Evolutionary conservation across 306 rosid genomes (phyloP), one percentile per base, ranked within the genome.

Genomic region (Pyrus communis): DNA sequence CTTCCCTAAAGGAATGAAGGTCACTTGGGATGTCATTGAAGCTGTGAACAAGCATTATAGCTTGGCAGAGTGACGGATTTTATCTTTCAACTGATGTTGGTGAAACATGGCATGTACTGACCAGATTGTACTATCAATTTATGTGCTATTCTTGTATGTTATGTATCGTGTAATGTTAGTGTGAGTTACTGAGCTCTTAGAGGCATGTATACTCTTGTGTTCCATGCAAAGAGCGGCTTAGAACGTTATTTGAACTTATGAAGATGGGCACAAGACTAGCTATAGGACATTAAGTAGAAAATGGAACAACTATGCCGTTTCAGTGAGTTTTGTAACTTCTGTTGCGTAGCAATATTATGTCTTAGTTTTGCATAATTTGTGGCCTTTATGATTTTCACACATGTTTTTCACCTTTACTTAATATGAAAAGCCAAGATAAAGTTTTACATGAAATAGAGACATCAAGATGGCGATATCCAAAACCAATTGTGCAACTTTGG

Each of bases 21-120:
- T 74, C 69, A 74, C 77, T n/a, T 74, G 60, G 77, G 69, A 60
- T 61, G 69, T 74, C 13, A 43, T 74, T 42, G 77, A 74, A 19
- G 45, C 59, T 11, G 59, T 74, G 58, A 61, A 74, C 27, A 61
- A 74, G 60, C 69, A 61, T 7, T 74, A 74, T 27, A 74, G 59
- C 69, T 27, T 74, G 69, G 77, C 27, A 62, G 21, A 61, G 58
- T 69, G 43, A 42, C 1, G 11, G 10, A 6, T 25, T 31, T 23
- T 43, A 15, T 69, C 19, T 45, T 69, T 27, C 35, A 25, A 23
- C n/a, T 45, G 12, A 21, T 23, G 17, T 38, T 38, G 15, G 10
- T 12, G 43, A 59, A 43, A 45, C 59, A 21, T 17, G 69, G 7
- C 7, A 43, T 74, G 59, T 43, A 61, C 2, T 3, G 28, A 57